phyloP scores from a whole-genome alignment of 2,329 filamentous ascomycete genomes.

The Cytospora leucostoma region DNA sequence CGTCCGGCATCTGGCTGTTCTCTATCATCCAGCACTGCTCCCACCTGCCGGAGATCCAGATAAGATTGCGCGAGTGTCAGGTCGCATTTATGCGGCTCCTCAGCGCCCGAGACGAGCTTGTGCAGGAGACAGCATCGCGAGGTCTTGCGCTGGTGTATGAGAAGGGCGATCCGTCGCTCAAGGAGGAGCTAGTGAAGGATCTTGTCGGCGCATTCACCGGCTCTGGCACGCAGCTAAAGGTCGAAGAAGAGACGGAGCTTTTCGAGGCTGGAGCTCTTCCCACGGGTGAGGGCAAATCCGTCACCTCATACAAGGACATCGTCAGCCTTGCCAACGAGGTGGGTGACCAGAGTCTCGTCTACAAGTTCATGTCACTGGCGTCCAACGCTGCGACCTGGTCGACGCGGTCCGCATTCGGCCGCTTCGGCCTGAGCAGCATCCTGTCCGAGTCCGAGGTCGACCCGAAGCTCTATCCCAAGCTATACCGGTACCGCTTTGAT shows the following conservation, averaged over 20 bases:
- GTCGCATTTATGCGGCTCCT: constrained; percentile 85
- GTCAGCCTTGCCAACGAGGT: constrained; percentile 94
- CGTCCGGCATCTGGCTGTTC: constrained; percentile 92
- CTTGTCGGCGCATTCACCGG: constrained; percentile 88
- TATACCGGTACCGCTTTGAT: constrained; percentile 93
- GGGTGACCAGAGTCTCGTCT: constrained; percentile 92
- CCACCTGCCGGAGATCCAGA: constrained; percentile 72
- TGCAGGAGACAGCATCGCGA: constrained; percentile 92
- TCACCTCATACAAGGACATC: constrained; percentile 97
- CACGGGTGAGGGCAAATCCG: constrained; percentile 83
- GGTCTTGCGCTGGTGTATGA: constrained; percentile 94
- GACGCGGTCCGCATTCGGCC: constrained; percentile 91
- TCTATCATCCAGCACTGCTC: constrained; percentile 90
- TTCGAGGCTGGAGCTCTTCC: constrained; percentile 90
- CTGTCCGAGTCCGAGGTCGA: constrained; percentile 86
- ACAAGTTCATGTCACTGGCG: constrained; percentile 97
- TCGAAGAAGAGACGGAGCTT: constrained; percentile 86
- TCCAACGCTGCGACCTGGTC: constrained; percentile 97
- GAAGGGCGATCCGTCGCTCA: constrained; percentile 78
- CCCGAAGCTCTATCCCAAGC: constrained; percentile 91
- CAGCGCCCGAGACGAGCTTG: constrained; percentile 85
- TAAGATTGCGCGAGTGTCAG: constrained; percentile 75
- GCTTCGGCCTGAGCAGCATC: constrained; percentile 89
- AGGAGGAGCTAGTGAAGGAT: constrained; percentile 81
- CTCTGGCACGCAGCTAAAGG: constrained; percentile 71